A percentile compares a stretch with the other conserved stretches of the same genome.
Conservation (phyloP, 2,329 filamentous ascomycete genomes). For the Pseudodiploospora longispora region DNA sequence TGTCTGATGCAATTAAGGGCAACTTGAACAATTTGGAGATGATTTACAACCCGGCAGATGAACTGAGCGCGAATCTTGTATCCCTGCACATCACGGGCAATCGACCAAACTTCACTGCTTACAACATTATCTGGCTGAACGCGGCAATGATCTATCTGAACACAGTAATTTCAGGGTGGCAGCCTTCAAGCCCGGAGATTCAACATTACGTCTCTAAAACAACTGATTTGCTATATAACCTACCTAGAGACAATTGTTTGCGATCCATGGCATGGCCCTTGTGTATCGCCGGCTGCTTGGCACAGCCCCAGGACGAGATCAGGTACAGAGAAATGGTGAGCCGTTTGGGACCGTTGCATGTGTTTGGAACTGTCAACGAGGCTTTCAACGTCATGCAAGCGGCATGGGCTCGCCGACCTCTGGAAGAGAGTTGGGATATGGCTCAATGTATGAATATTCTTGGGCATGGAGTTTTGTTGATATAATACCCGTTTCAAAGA, state of each 20-base stretch:
- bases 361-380: conserved; percentile 38
- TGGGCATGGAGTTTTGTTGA: conserved; percentile 31
- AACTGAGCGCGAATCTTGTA: conserved; percentile 6
- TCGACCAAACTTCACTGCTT: conserved; percentile 15
- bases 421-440: conserved; percentile 37
- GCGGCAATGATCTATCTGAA: conserved; percentile 39
- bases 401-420: conserved; percentile 33
- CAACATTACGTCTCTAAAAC: conserved; percentile 23
- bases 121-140: conserved; percentile 39
- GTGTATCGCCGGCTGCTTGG: conserved; percentile 34
- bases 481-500: conserved; percentile 20
- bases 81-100: conserved; percentile 11
- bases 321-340: conserved; percentile 33
- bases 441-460: conserved; percentile 33
- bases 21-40: conserved; percentile 23
- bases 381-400: conserved; percentile 37
- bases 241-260: conserved; percentile 23
- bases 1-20: conserved; percentile 29
- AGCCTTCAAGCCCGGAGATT: conserved; percentile 36
- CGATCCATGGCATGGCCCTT: conserved; percentile 32
- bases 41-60: not conserved
- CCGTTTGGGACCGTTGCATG: conserved; percentile 32
- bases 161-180: conserved; percentile 43
- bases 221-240: conserved; percentile 24
- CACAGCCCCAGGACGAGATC: conserved; percentile 30